Evolutionary conservation across 2,329 filamentous ascomycete species (phyloP).

Genomic region (Clarireedia hainanense): DNA sequence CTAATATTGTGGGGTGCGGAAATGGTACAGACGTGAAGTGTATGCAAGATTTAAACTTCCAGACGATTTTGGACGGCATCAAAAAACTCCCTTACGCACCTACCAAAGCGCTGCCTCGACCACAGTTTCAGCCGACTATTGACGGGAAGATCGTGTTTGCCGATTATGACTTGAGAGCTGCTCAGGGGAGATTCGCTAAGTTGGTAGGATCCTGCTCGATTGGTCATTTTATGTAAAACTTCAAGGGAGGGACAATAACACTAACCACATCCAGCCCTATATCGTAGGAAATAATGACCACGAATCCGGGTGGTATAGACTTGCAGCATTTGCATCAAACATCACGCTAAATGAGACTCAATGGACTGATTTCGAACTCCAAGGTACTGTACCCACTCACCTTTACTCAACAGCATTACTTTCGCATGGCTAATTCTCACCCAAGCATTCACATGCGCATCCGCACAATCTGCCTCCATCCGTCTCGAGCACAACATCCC

Average conservation of each 20-base stretch:
- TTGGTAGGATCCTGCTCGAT: neutral
- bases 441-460: constrained; percentile 31
- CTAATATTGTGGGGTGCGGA: neutral
- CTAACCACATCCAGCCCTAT: constrained; percentile 15
- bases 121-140: constrained; percentile 14
- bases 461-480: constrained; percentile 21
- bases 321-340: neutral
- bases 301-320: constrained; percentile 18
- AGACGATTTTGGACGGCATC: neutral
- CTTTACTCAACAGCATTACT: constrained; percentile 14
- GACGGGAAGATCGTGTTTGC: constrained; percentile 15
- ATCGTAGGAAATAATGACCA: constrained; percentile 30
- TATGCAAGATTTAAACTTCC: neutral
- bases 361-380: neutral
- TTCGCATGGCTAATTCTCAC: constrained; percentile 8
- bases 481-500: constrained; percentile 22
- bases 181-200: constrained; percentile 12
- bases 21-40: neutral
- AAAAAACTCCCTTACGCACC: neutral
- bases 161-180: constrained; percentile 5
- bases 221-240: neutral
- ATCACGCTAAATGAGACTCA: neutral
- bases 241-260: neutral
- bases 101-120: neutral
- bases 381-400: constrained; percentile 24